A percentile compares a stretch with the other conserved stretches of the same genome.
Conservation (phyloP, 768 basidiomycete genomes). For the Kwoniella sp. region DNA sequence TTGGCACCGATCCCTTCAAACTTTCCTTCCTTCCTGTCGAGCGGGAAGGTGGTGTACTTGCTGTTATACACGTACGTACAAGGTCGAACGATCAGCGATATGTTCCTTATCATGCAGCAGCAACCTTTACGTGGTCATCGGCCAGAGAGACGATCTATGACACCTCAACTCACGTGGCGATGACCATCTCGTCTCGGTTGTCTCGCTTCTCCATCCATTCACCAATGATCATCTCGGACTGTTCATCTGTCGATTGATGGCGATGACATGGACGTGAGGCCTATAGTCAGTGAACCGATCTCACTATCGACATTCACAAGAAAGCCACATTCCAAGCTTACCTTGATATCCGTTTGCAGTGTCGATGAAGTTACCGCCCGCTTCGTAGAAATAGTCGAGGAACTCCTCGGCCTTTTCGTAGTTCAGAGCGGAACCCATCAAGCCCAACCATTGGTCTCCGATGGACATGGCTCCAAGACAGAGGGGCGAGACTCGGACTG, state of each 20-base stretch:
- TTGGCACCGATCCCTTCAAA: constrained; percentile 44
- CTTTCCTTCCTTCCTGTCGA: constrained; percentile 30
- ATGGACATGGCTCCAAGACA: constrained; percentile 58
- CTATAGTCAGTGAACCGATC: neutral
- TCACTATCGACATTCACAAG: neutral
- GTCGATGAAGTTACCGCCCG: constrained; percentile 63
- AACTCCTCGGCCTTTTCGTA: constrained; percentile 57
- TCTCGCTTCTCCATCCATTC: constrained; percentile 60
- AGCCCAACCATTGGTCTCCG: constrained; percentile 57
- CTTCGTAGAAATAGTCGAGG: constrained; percentile 59
- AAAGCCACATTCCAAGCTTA: too few relatives aligned
- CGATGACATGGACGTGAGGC: neutral
- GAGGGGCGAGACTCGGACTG: constrained; percentile 57
- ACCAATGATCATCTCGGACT: constrained; percentile 64
- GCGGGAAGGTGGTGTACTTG: constrained; percentile 34
- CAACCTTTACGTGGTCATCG: neutral
- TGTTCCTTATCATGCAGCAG: too few relatives aligned
- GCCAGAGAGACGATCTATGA: neutral
- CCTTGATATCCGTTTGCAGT: constrained; percentile 37
- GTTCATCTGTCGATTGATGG: constrained; percentile 60
- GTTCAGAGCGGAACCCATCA: constrained; percentile 35
- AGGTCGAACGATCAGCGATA: constrained; percentile 2
- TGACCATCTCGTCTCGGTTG: constrained; percentile 60
- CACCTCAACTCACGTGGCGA: constrained; percentile 15
- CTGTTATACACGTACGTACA: too few relatives aligned